Evolutionary conservation across 805 yeast genomes (phyloP), one percentile per base, ranked within the genome.

Genomic region (Yamadazyma takamatsuzukensis): DNA sequence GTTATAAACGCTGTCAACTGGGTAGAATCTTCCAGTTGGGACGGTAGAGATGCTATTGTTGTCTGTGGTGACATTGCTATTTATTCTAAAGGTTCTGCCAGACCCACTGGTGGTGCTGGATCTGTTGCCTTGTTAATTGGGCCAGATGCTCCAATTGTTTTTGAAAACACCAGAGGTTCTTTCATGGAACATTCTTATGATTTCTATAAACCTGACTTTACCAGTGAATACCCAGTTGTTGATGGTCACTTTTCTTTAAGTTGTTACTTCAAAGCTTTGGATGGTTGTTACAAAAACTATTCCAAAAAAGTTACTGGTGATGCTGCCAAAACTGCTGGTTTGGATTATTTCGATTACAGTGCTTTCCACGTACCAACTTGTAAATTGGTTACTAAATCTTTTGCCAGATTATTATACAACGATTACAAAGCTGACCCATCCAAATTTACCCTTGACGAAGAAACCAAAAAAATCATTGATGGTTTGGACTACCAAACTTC

Each of bases 91-190:
- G 98, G 98, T 59, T 83, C 95, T 23, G 98, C 98, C 36, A 83
- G 98, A 74, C 98, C 98, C 56, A 93, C 98, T 33, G 98, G 98
- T 62, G 98, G 98, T 70, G 97, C 95, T 34, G 98, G 98, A 59
- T 74, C 94, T 29, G 94, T 90, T 40, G 98, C 98, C 27, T 52
- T 93, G 56, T 78, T 84, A 59, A 85, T 93, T 52, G 98, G 98
- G 32, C 96, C 97, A 33, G 95, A 93, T 57, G 97, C 98, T 25
- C 98, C 98, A 46, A 74, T 93, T 47, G 96, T 86, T 25, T 80
- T 93, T 51, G 97, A 93, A 51, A 67, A 82, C 27, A 76, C 78
- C 39, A 86, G 93, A 68, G 97, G 97, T 44, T 76, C 95, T 15
- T 85, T 70, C 74, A 85, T 93, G 95, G 90, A 86, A 64, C 95